These are phyloP conservation scores for Colletotrichum euphorbiae DNA, from an alignment of 2,329 filamentous ascomycete species.

Conservation along the genomic window DNA sequence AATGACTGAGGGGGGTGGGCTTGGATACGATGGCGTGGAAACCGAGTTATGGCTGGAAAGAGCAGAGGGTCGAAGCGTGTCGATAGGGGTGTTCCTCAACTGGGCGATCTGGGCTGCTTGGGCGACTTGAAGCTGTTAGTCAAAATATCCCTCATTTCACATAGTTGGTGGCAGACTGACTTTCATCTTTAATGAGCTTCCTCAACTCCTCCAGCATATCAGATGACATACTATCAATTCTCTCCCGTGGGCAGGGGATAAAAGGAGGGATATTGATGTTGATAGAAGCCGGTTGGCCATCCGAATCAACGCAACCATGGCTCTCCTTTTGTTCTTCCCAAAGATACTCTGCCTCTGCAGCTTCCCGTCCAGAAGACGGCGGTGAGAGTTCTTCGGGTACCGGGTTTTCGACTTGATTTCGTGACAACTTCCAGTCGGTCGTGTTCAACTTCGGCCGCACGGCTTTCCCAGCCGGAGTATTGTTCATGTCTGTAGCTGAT, in stretches of 20 bases:
- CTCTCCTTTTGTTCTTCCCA: constrained; percentile 28
- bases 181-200: constrained; percentile 44
- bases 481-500: constrained; percentile 20
- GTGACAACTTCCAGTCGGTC: constrained; percentile 13
- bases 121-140: constrained; percentile 26
- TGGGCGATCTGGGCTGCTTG: constrained; percentile 29
- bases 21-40: constrained; percentile 20
- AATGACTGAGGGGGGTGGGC: constrained; percentile 13
- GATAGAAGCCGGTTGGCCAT: background rate
- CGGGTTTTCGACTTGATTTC: background rate
- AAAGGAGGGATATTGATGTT: background rate
- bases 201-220: constrained; percentile 41
- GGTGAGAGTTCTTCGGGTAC: constrained; percentile 19
- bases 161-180: background rate
- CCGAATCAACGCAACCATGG: background rate
- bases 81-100: constrained; percentile 20
- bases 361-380: background rate
- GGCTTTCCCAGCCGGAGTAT: constrained; percentile 7
- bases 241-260: constrained; percentile 19
- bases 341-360: background rate
- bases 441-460: constrained; percentile 23
- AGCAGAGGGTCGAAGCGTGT: constrained; percentile 1
- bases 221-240: constrained; percentile 33
- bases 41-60: constrained; percentile 18
- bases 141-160: background rate